Conservation (phyloP, 495 filamentous ascomycete genomes). For the Podospora comata region DNA sequence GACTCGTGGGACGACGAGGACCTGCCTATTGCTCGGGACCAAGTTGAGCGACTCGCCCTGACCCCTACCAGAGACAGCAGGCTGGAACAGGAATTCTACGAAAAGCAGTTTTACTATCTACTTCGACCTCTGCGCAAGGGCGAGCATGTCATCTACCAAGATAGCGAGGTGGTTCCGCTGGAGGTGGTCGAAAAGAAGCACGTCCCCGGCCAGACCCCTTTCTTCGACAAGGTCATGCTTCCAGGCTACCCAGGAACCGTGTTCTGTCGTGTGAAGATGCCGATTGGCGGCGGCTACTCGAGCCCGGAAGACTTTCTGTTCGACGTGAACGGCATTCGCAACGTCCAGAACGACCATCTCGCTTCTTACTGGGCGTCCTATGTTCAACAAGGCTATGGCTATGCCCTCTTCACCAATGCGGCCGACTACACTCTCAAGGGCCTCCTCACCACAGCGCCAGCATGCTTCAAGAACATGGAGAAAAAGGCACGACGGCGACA, state of each 20-base stretch:
- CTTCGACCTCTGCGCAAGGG: constrained; percentile 68
- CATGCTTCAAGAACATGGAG: constrained; percentile 63
- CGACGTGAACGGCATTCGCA: constrained; percentile 61
- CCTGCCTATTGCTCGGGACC: constrained; percentile 71
- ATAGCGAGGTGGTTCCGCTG: constrained; percentile 76
- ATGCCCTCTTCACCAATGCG: constrained; percentile 70
- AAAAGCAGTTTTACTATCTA: constrained; percentile 76
- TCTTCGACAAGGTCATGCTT: constrained; percentile 65
- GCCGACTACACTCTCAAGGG: constrained; percentile 73
- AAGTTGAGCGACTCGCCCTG: constrained; percentile 64
- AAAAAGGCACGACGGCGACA: constrained; percentile 68
- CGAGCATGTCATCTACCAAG: constrained; percentile 67
- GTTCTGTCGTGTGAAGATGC: constrained; percentile 69
- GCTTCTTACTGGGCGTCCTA: constrained; percentile 81
- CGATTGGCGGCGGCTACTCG: constrained; percentile 57
- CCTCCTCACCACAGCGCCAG: constrained; percentile 67
- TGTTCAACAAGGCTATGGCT: constrained; percentile 66
- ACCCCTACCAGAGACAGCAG: constrained; percentile 57
- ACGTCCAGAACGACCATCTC: constrained; percentile 73
- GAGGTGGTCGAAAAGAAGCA: constrained; percentile 61
- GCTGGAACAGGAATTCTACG: constrained; percentile 71
- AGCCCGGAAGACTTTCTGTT: constrained; percentile 64
- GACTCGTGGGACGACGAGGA: constrained; percentile 87
- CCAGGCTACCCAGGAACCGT: constrained; percentile 57
- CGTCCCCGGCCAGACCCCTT: constrained; percentile 39